Conservation (phyloP, 2,329 filamentous ascomycete species). For the Xylaria sp. region DNA sequence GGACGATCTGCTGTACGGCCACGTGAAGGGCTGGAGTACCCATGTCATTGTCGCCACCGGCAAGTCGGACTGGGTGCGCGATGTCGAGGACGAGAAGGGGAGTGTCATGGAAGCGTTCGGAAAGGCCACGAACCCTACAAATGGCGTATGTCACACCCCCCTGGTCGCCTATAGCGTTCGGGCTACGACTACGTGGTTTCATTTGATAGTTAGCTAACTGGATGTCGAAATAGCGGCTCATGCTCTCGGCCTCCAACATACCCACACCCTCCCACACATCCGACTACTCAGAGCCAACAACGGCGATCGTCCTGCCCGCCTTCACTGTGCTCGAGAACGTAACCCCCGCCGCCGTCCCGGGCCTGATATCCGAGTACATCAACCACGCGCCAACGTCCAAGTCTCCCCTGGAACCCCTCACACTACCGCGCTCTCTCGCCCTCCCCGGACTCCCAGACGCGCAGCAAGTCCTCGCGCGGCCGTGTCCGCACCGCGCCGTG, state of each 20-base stretch:
- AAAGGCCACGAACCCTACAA: conserved; percentile 66
- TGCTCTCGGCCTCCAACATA: conserved; percentile 93
- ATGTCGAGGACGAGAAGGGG: conserved; percentile 87
- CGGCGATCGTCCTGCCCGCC: conserved; percentile 83
- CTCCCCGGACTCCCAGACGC: conserved; percentile 43
- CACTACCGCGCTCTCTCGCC: conserved; percentile 50
- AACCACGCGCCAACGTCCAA: conserved; percentile 78
- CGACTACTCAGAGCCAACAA: conserved; percentile 76
- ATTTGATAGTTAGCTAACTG: conserved; percentile 13
- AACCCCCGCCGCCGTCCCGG: conserved; percentile 76
- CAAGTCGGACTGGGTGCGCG: conserved; percentile 92
- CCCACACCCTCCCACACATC: conserved; percentile 75
- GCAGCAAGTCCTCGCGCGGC: conserved; percentile 57
- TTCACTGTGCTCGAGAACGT: conserved; percentile 87
- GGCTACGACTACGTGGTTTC: neutral
- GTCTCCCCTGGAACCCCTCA: conserved; percentile 62
- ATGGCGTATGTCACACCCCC: conserved; percentile 67
- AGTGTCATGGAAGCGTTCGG: conserved; percentile 83
- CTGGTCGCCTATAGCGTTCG: neutral
- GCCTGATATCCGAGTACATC: conserved; percentile 76
- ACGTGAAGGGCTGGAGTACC: conserved; percentile 86
- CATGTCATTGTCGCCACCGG: conserved; percentile 94
- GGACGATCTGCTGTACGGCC: conserved; percentile 82
- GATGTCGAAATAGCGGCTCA: conserved; percentile 69
- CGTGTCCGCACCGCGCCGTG: conserved; percentile 84